Base-by-base conservation (phyloP, 306 rosid genomes). In the Luffa acutangula region DNA sequence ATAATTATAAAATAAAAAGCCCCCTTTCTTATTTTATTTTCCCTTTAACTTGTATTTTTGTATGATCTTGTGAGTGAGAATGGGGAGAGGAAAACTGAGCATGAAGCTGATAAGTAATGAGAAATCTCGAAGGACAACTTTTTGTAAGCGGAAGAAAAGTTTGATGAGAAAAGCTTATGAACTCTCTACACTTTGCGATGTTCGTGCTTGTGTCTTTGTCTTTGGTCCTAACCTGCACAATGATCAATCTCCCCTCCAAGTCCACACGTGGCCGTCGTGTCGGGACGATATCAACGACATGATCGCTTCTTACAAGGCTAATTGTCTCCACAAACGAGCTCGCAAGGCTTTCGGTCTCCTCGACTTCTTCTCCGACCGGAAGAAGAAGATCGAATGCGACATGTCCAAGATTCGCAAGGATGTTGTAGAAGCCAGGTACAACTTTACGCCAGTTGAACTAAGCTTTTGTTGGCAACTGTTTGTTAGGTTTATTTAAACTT, bases 51-150 rank as follows among this genome's bases (percentile, higher is more conserved):
- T n/a, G n/a, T n/a, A n/a, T 25, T 25, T 25, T 1, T 25, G 31
- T 25, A 25, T 0, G 31, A 25, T 25, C 31, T 25, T 25, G 31
- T 25, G 62, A 20, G 33, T 56, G 62, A 52, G 10, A 2, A 73
- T 74, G 78, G 78, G 78, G 31, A 0, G 78, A 6, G 78, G 60
- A 9, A 74, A 74, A 51, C 10, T 74, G 13, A 49, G 78, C 45
- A 74, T 74, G 78, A 51, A 74, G 33, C 7, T 74, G 2, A 74
- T 74, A 0, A 3, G 31, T 36, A 51, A 74, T 3, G 78, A 74
- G 31, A 74, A 74, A 33, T 74, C 83, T 43, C 83, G 83, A 10
- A 80, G 59, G 63, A 80, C 71, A 1, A 80, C 83, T 43, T 80
- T 70, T n/a, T 4, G 2, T 2, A 80, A 80, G 58, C 49, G 83